These are phyloP conservation scores for Phytophthora pistaciae DNA, from an alignment of 352 stramenopile genomes.

Conservation along the genomic window DNA sequence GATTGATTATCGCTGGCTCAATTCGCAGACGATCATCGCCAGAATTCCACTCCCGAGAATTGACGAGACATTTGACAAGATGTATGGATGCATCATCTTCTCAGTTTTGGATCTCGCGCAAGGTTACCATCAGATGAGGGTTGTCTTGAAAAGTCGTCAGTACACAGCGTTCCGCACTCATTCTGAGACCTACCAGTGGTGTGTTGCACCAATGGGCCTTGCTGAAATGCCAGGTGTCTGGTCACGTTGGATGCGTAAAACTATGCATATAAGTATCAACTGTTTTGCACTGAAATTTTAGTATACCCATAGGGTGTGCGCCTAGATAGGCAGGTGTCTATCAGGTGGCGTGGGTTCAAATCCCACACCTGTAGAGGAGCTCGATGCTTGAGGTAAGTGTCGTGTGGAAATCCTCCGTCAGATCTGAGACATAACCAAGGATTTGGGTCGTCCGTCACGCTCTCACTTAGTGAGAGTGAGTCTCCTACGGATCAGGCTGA, in stretches of 20 bases:
- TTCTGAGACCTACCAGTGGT: constrained; percentile 53
- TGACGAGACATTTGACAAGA: constrained; percentile 27
- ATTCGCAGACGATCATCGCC: constrained; percentile 10
- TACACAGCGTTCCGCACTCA: constrained; percentile 48
- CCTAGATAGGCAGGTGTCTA: no score
- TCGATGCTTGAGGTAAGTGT: no score
- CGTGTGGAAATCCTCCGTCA: no score
- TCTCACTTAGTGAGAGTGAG: no score
- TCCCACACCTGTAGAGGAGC: no score
- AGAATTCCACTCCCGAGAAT: constrained; percentile 27
- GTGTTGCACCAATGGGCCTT: constrained; percentile 49
- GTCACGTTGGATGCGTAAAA: constrained; percentile 51
- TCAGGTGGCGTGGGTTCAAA: no score
- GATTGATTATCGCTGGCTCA: constrained; percentile 28
- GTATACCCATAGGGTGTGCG: no score
- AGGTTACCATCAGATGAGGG: constrained; percentile 44
- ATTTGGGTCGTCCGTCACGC: no score
- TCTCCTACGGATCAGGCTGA: no score
- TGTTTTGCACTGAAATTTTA: no score
- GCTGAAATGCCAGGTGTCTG: constrained; percentile 48
- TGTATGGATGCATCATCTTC: constrained; percentile 27
- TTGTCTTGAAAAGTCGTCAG: constrained; percentile 9
- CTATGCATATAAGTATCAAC: no score
- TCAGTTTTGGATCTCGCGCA: constrained; percentile 38
- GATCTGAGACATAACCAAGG: no score